Conservation (phyloP, 768 basidiomycete species). For the Hydnum rufescens region DNA sequence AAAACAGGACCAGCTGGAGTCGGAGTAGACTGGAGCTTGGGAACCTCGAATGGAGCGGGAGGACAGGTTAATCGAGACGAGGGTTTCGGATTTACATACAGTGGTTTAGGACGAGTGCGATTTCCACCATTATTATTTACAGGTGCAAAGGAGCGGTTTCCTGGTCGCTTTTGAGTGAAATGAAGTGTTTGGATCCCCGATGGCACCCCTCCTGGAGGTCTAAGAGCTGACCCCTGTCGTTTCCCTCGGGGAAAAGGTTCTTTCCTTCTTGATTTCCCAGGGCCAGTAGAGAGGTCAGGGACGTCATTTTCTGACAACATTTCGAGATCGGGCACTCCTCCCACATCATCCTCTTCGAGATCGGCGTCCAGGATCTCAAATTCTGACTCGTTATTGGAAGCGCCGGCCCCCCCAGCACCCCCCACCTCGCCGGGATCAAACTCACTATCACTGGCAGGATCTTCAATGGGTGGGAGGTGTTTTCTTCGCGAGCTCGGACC, state of each 20-base stretch:
- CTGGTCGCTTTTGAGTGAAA: background rate
- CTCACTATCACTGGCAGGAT: conserved; percentile 1
- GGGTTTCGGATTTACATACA: too few species aligned
- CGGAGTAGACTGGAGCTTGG: background rate
- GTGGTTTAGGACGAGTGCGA: too few species aligned
- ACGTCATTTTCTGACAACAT: background rate
- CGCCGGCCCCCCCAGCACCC: background rate
- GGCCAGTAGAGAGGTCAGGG: too few species aligned
- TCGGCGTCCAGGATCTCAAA: background rate
- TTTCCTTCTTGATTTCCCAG: too few species aligned
- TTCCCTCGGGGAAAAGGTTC: too few species aligned
- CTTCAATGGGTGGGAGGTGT: background rate
- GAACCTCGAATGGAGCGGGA: background rate
- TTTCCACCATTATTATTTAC: too few species aligned
- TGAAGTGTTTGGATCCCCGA: background rate
- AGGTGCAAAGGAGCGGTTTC: background rate
- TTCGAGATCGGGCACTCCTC: too few species aligned
- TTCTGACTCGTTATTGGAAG: background rate
- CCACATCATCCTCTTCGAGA: conserved; percentile 4
- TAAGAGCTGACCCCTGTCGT: too few species aligned
- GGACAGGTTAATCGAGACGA: background rate
- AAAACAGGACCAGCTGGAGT: background rate
- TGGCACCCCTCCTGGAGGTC: too few species aligned
- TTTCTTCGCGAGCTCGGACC: background rate
- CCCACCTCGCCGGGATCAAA: conserved; percentile 1